Base-by-base conservation (phyloP, 2,329 filamentous ascomycete species). In the Aspergillus costaricaensis region DNA sequence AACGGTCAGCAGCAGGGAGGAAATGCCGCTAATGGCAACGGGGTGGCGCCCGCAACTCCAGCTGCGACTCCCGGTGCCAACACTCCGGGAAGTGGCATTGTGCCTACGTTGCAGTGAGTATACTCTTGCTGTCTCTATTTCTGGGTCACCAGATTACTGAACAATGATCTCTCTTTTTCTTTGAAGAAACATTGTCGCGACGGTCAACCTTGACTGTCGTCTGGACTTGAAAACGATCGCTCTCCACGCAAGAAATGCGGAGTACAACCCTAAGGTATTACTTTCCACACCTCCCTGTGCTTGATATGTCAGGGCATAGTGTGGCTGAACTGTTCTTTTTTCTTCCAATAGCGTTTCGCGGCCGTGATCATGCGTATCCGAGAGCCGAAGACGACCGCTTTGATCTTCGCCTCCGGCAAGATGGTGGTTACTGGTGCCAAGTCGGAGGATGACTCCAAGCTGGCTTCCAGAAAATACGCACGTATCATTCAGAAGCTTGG, bases 301-400 rank as follows among this genome's bases (percentile, higher is more conserved):
- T 64, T 59, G 59, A 63, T 63, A 58, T 64, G 70, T 73, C 73
- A 72, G 73, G 72, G 72, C 64, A 74, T 70, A 75, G 72, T 76
- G 70, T 77, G 77, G 76, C 81, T 80, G 78, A 79, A 77, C 71
- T 72, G 69, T 67, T 70, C 32, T 36, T 67, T 70, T 73, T 70
- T 66, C 73, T 78, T 82, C 15, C 38, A 19, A 55, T 55, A 96
- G 92, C 94, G 94, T 90, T 98, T 98, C 76, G 95, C 94, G 71
- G 94, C 94, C 75, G 94, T 98, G 67, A 98, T 99, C 79, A 98
- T 99, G 95, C 92, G 95, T 82, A 99, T 99, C 70, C 93, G 95
- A 73, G 95, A 99, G 73, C 95, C 95, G 62, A 99, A 99, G 84
- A 99, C 95, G 4, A 99, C 95, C 2, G 95, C 95, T 5, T 82